Evolutionary conservation across 2,329 filamentous ascomycete genomes (phyloP).

Genomic region (Fragosphaeria purpurea): DNA sequence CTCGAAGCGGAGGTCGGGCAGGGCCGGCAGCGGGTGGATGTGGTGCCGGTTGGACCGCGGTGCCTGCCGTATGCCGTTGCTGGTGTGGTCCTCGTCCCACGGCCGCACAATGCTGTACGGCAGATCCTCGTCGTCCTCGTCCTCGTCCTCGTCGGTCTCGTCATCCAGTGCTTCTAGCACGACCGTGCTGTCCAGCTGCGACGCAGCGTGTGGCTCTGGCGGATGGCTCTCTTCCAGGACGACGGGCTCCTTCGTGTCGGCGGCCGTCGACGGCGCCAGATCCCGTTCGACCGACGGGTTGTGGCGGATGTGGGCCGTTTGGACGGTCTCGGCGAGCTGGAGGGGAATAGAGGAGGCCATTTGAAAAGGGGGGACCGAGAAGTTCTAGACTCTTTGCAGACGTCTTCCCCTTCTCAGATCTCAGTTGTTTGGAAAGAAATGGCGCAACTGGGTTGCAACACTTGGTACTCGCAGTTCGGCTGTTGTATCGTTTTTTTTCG

Average conservation of each 20-base stretch:
- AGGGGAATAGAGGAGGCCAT: conserved; percentile 51
- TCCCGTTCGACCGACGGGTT: conserved; percentile 65
- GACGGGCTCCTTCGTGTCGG: conserved; percentile 56
- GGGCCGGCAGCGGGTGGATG: conserved; percentile 37
- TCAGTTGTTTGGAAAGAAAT: no score
- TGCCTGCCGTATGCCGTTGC: no score
- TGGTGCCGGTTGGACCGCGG: neutral
- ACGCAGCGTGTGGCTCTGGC: conserved; percentile 60
- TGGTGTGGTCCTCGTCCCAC: conserved; percentile 30
- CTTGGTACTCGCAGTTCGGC: no score
- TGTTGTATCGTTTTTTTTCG: no score
- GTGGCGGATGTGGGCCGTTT: conserved; percentile 67
- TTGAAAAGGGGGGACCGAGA: no score
- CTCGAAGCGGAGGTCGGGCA: conserved; percentile 91
- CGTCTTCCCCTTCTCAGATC: no score
- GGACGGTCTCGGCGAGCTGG: conserved; percentile 68
- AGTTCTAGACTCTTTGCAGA: no score
- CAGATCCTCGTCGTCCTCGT: conserved; percentile 55
- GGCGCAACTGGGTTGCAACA: no score
- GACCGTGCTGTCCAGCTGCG: conserved; percentile 42
- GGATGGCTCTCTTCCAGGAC: conserved; percentile 32
- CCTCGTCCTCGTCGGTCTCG: conserved; percentile 28
- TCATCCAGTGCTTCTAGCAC: conserved; percentile 21
- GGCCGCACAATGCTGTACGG: conserved; percentile 55
- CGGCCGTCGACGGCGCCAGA: conserved; percentile 68